Percentiles rank a stretch among this genome's conserved stretches.
phyloP scores from a whole-genome alignment of 352 stramenopile species.

The Thraustochytrium striatum region DNA sequence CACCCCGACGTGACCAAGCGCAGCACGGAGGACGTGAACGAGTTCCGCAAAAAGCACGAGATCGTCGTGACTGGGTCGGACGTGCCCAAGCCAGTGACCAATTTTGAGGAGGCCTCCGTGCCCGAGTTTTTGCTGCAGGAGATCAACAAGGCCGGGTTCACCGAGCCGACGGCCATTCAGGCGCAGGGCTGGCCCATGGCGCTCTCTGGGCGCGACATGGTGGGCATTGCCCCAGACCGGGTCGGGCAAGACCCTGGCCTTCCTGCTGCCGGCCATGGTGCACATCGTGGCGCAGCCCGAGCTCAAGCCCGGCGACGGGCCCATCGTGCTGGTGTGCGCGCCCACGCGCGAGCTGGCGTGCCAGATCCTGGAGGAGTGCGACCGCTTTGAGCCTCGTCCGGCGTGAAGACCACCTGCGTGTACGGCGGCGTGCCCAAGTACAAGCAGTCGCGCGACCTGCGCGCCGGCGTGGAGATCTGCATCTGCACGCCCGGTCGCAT shows the following conservation, averaged over 20 bases:
- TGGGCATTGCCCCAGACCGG: conserved; percentile 96
- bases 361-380: conserved; percentile 97
- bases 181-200: conserved; percentile 98
- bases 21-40: conserved; percentile 77
- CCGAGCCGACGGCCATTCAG: conserved; percentile 86
- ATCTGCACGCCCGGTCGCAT: conserved; percentile 90
- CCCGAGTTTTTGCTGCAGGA: conserved; percentile 94
- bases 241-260: conserved; percentile 94
- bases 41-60: conserved; percentile 84
- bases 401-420: conserved; percentile 98
- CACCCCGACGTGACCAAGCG: conserved; percentile 92
- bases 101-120: conserved; percentile 85
- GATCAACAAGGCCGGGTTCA: conserved; percentile 93
- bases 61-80: conserved; percentile 85
- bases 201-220: conserved; percentile 93
- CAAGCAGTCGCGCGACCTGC: conserved; percentile 75
- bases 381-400: conserved; percentile 95
- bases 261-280: conserved; percentile 98
- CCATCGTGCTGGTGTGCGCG: conserved; percentile 95
- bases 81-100: conserved; percentile 94
- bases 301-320: conserved; percentile 93
- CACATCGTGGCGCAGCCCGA: conserved; percentile 96
- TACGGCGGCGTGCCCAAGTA: conserved; percentile 96
- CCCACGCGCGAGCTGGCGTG: conserved; percentile 96
- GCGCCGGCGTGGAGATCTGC: conserved; percentile 76